A percentile compares a stretch with the other conserved stretches of the same genome.
phyloP scores from a whole-genome alignment of 768 basidiomycete species.

The Saitozyma podzolica region DNA sequence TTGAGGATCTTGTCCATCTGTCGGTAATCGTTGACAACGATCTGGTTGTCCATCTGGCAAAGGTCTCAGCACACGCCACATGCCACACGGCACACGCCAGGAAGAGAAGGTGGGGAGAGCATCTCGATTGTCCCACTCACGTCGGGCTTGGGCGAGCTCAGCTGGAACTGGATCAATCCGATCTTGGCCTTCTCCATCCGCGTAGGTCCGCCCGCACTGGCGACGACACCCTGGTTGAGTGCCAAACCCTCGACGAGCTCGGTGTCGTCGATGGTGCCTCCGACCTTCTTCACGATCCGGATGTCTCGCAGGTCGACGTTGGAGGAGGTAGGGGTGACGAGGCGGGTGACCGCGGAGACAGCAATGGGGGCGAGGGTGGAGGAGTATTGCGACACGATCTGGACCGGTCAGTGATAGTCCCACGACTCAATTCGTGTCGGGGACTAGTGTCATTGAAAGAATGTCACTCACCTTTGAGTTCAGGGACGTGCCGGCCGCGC shows the following conservation, averaged over 20 bases:
- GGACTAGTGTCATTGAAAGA: background rate
- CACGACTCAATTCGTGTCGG: background rate
- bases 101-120: background rate
- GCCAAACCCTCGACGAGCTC: constrained; percentile 95
- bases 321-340: constrained; percentile 81
- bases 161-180: constrained; percentile 95
- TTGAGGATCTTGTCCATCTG: constrained; percentile 99
- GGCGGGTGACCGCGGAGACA: constrained; percentile 89
- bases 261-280: constrained; percentile 98
- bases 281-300: constrained; percentile 95
- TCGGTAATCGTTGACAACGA: constrained; percentile 97
- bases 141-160: constrained; percentile 96
- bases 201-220: constrained; percentile 85
- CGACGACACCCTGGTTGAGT: constrained; percentile 92
- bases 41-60: constrained; percentile 96
- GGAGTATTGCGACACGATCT: constrained; percentile 99
- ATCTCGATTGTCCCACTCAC: constrained; percentile 57
- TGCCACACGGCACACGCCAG: background rate
- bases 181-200: constrained; percentile 99
- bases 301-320: constrained; percentile 97
- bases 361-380: constrained; percentile 98
- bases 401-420: constrained; percentile 8
- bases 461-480: constrained; percentile 77
- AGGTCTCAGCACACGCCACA: constrained; percentile 17
- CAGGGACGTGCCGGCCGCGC: constrained; percentile 90